Evolutionary conservation across 208 protist species (phyloP).

Genomic region (Leishmania guyanensis): DNA sequence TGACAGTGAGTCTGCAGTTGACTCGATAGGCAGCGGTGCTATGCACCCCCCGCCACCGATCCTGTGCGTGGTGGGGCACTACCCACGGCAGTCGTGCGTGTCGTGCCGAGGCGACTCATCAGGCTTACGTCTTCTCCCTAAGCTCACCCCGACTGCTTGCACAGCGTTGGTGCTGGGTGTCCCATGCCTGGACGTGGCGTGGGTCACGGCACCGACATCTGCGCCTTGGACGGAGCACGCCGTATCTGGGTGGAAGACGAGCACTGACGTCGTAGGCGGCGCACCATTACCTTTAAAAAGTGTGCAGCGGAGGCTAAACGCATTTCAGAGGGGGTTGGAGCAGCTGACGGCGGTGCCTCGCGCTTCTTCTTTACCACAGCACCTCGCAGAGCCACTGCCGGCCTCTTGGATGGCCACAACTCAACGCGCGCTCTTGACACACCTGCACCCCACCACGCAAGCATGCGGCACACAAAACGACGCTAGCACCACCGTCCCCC

Average conservation of each 20-base stretch:
- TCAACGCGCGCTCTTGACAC: not conserved
- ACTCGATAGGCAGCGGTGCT: not conserved
- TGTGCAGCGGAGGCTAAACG: not conserved
- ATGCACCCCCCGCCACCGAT: slow-evolving; percentile 2
- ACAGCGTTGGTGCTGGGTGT: slow-evolving; percentile 26
- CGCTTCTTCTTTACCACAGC: not conserved
- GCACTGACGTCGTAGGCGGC: not conserved
- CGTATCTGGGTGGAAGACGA: not conserved
- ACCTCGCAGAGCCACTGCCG: not conserved
- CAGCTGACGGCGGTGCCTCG: not conserved
- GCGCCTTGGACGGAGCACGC: not conserved
- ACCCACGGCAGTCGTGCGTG: not conserved
- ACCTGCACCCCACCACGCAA: not conserved
- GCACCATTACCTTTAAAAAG: not conserved
- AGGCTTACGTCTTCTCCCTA: not conserved
- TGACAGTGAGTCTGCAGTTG: not conserved
- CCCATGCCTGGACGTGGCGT: slow-evolving; percentile 21
- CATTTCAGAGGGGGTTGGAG: not conserved
- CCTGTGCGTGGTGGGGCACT: slow-evolving; percentile 8
- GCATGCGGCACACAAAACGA: too few species aligned
- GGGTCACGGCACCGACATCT: slow-evolving; percentile 2
- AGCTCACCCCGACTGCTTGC: slow-evolving; percentile 21
- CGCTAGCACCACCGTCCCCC: not conserved
- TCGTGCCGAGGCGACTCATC: not conserved
- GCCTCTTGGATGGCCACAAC: slow-evolving; percentile 24